Base-by-base conservation (phyloP, 2,329 filamentous ascomycete genomes). In the Fusarium falciforme region DNA sequence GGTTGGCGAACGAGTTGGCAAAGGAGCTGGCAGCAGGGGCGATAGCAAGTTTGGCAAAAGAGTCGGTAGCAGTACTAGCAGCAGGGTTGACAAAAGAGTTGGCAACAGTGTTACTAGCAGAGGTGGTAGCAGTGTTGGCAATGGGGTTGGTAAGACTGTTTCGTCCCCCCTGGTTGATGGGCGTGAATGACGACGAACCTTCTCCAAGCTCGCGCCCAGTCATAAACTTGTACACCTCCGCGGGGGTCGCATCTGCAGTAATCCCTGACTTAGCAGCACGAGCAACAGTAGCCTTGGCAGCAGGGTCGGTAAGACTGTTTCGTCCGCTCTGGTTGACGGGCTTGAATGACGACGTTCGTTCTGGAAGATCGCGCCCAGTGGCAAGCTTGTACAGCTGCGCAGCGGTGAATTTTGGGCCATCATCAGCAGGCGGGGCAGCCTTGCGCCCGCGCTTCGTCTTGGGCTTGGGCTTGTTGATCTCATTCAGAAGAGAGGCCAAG, bases 401-500 rank as follows among this genome's bases (percentile, higher is more conserved):
- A n/a, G 9, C 4, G 36, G 1, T 9, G 17, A 40, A 4, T n/a
- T 3, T 7, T n/a, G 33, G 33, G 31, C 31, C 31, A 33, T 36
- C 35, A 7, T 4, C 3, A 36, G 35, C 35, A 36, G 35, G 35
- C 20, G 8, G 22, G 22, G 22, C 22, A 9, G 25, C 14, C 35
- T 65, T 70, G 25, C 61, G 63, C 25, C 25, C 16, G 9, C 44
- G 62, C 33, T 66, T 52, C 20, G 27, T 11, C 35, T 70, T 73
- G 3, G 61, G 8, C 35, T 64, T 70, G 11, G 58, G 27, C 27
- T 52, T 31, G 27, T n/a, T 16, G 11, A 61, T 35, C 5, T 70
- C 52, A 12, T 47, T 52, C 35, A 67, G 25, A 20, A 66, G 27
- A 1, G 68, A 64, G 11, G 58, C 42, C 20, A 70, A 40, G 52